Conservation (phyloP, 345 rosid genomes). For the Euphorbia tirucalli region DNA sequence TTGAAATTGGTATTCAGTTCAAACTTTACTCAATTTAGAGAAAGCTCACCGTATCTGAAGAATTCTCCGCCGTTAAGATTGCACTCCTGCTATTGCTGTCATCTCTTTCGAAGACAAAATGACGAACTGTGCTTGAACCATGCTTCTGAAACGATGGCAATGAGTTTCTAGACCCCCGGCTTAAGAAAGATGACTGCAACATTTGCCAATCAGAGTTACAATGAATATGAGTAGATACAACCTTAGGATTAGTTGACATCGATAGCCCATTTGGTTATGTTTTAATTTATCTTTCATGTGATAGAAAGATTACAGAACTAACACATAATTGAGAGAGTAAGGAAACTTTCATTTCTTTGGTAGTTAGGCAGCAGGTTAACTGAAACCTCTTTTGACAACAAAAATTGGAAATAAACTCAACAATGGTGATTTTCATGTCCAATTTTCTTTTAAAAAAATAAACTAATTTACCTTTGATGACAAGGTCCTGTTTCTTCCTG, state of each 20-base stretch:
- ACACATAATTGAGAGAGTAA: not conserved
- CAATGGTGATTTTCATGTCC: too few relatives aligned
- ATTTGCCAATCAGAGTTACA: constrained; percentile 17
- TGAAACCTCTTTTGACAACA: not conserved
- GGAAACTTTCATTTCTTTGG: not conserved
- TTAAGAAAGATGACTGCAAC: constrained; percentile 82
- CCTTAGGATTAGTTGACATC: not conserved
- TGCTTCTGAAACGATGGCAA: constrained; percentile 54
- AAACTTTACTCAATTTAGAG: constrained; percentile 7
- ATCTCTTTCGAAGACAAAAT: constrained; percentile 81
- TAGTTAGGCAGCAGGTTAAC: not conserved
- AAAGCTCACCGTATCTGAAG: constrained; percentile 53
- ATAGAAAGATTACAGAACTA: too few relatives aligned
- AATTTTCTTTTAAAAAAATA: too few relatives aligned
- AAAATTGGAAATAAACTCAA: not conserved
- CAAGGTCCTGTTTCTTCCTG: constrained; percentile 39
- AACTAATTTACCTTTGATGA: constrained; percentile 61
- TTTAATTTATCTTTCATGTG: not conserved
- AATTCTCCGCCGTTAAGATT: constrained; percentile 48
- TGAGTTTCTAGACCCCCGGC: constrained; percentile 52
- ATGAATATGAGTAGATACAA: not conserved
- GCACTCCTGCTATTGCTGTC: constrained; percentile 58
- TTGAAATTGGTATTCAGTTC: not conserved
- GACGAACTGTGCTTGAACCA: constrained; percentile 51
- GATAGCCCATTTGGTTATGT: not conserved